Conservation (phyloP, 345 rosid genomes). For the Garcia nutans region DNA sequence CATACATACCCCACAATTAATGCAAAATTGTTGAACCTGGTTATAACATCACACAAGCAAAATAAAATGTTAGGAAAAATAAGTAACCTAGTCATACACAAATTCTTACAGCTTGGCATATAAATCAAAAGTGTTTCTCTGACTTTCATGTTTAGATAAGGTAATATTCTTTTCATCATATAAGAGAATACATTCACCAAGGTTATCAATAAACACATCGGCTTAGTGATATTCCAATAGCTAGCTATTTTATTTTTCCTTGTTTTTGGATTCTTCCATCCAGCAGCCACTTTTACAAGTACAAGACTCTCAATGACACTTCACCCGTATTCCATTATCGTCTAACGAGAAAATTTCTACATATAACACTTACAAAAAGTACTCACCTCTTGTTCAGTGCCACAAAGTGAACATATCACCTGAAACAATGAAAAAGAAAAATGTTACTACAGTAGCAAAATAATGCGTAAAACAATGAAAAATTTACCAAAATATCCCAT, state of each 20-base stretch:
- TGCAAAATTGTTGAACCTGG: slow-evolving; percentile 68
- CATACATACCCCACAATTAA: slow-evolving; percentile 84
- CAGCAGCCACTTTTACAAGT: neutral
- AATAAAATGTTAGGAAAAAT: neutral
- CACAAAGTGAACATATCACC: slow-evolving; percentile 80
- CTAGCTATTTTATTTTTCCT: neutral
- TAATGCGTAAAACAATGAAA: neutral
- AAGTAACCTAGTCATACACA: neutral
- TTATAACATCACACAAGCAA: slow-evolving; percentile 19
- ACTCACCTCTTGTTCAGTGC: slow-evolving; percentile 82
- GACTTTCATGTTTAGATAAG: neutral
- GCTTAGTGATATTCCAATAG: neutral
- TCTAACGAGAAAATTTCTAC: neutral
- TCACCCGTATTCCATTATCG: neutral
- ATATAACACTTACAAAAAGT: neutral
- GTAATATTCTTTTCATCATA: too few relatives aligned
- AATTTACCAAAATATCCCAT: neutral
- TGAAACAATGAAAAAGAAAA: slow-evolving; percentile 20
- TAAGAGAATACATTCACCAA: neutral
- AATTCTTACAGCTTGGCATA: neutral
- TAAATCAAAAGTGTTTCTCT: neutral
- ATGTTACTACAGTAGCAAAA: neutral
- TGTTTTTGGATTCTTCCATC: neutral
- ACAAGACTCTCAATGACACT: neutral
- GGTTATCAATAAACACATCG: neutral